Base-by-base conservation (phyloP, 768 basidiomycete genomes). In the Tephrocybe rancida region DNA sequence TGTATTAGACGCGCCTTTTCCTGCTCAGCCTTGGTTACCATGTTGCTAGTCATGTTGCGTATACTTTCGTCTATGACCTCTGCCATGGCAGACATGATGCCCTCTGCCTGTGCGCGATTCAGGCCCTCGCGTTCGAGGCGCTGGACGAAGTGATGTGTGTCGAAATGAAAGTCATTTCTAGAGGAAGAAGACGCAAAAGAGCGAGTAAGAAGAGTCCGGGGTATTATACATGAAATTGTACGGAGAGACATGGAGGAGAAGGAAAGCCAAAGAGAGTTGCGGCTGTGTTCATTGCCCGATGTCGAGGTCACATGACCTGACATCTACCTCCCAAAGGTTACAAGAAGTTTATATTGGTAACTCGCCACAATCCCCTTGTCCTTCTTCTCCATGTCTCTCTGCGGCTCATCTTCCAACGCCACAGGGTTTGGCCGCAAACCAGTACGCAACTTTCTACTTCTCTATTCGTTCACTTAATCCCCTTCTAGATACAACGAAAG, bases 1-100 rank as follows among this genome's bases (percentile, higher is more conserved):
- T 14, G 29, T 5, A 52, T 8, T 21, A 35, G 44, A 56, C 79
- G 32, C 47, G 90, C 95, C 85, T 98, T 98, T 72, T 98, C 96
- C 67, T 97, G 94, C 60, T 97, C 93, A 0, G 92, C 87, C 69
- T 93, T 94, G 5, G 92, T 94, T 55, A 98, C 96, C 87, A 98
- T 90, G 62, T 93, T 94, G 61, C 85, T 87, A 34, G 92, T 92
- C 93, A 99, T 95, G 65, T 95, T 96, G 56, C 88, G 82, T 35
- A 98, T 87, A 66, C 92, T 95, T 77, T 99, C 97, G 70, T 97
- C 93, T 34, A 99, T 94, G 56, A 98, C 95, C 62, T 95, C 93
- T 11, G 94, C 92, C 83, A 99, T 90, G 7, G 95, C 92, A 42
- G 87, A 81, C 95, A 98, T 97, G 66, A 99, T 90, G 3, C 97